Percentiles rank a stretch among this genome's conserved stretches.
phyloP scores from a whole-genome alignment of 805 yeast species.

The Metschnikowia drakensbergensis region DNA sequence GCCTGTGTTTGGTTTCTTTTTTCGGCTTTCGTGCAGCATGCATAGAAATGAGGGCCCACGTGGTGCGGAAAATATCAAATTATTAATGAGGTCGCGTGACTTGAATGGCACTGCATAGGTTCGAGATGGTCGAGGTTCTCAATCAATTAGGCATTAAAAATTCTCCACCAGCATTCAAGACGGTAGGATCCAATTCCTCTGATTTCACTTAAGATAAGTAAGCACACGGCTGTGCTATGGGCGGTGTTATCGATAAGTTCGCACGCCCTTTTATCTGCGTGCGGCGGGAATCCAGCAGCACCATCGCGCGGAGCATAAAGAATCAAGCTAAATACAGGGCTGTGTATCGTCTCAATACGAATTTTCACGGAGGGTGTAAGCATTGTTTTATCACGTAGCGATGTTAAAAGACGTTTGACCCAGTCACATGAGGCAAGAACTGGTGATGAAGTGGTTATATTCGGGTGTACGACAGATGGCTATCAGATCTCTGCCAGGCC shows the following conservation, averaged over 20 bases:
- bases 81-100: conserved; percentile 1
- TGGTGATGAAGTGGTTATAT: too few species aligned
- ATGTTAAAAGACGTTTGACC: neutral
- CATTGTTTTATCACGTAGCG: too few species aligned
- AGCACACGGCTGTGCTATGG: too few species aligned
- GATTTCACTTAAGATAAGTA: too few species aligned
- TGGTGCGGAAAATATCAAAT: neutral
- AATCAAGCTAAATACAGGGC: neutral
- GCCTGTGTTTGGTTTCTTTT: conserved; percentile 2
- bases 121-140: neutral
- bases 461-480: too few species aligned
- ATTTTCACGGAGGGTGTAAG: too few species aligned
- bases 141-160: too few species aligned
- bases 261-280: neutral
- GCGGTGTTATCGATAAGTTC: neutral
- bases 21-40: conserved; percentile 1
- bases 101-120: neutral
- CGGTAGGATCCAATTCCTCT: too few species aligned
- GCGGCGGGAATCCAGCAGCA: neutral
- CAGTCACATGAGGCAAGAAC: too few species aligned
- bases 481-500: too few species aligned
- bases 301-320: neutral
- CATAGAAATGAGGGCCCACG: conserved; percentile 3
- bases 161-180: too few species aligned
- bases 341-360: neutral